Base-by-base conservation (phyloP, 176 grass and related monocot species). In the Rhynchospora pubera region DNA sequence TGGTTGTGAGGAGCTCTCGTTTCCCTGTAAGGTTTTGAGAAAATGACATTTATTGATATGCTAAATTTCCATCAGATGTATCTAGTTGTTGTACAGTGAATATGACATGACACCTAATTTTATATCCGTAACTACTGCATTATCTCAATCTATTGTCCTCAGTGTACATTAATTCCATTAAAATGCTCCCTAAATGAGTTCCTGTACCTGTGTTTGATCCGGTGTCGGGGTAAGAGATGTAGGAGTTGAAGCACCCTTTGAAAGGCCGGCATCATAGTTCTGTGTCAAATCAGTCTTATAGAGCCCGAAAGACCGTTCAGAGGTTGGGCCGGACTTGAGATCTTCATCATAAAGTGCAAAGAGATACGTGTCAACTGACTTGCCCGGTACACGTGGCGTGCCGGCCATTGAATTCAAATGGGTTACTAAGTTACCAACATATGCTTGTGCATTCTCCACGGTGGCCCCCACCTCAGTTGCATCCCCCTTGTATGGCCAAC, bases 311-410 rank as follows among this genome's bases (percentile, higher is more conserved):
- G 90, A 88, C 39, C 82, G 75, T 86, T 97, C 94, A 19, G 94
- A 97, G 58, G 67, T 82, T 62, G 91, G 91, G 1, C 94, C 94
- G 3, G 92, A 58, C 83, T 97, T 97, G 80, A 91, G 80, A 80
- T 97, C 90, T 86, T 97, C 94, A 61, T 97, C 91, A 77, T 93
- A 97, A 46, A 94, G 50, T 74, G 94, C 94, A 52, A 94, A 97
- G 1, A 94, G 64, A 82, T 97, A 97, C 9, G 92, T 93, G 26
- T 89, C 89, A 28, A 97, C 88, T 5, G 89, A 60, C 56, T 88
- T 89, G 11, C 86, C 87, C 0, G 94, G 92, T 89, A 76, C 85
- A 24, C 90, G 84, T 78, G 92, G 94, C 53, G 94, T 97, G 11
- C 92, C 94, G 21, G 78, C 86, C 73, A 89, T 26, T 2, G 87